Evolutionary conservation across 495 filamentous ascomycete species (phyloP).

Genomic region (Clavariopsis aquatica): DNA sequence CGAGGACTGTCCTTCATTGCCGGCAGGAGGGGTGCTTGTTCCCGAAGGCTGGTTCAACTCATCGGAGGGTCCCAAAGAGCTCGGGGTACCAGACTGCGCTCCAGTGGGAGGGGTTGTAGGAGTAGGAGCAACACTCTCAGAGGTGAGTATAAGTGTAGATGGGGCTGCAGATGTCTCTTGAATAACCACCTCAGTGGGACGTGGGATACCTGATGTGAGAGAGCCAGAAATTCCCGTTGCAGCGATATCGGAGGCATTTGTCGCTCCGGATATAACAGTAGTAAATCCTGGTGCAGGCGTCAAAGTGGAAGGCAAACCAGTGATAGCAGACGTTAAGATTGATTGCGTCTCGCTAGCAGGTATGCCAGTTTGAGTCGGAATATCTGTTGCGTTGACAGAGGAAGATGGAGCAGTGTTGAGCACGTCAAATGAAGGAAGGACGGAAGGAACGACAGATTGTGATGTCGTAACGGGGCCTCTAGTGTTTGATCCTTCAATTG

Average conservation of each 20-base stretch:
- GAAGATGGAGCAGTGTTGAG: not conserved
- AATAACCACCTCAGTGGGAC: not conserved
- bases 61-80: conserved; percentile 2
- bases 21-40: not conserved
- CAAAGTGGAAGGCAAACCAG: not conserved
- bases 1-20: not conserved
- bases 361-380: not conserved
- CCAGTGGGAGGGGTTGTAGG: not conserved
- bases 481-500: not conserved
- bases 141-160: not conserved
- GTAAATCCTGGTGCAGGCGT: not conserved
- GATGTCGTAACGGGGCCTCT: not conserved
- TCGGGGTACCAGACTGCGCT: not conserved
- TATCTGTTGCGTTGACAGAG: not conserved
- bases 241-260: not conserved
- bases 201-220: not conserved
- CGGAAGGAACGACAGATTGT: not conserved
- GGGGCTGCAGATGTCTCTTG: not conserved
- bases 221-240: not conserved
- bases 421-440: not conserved
- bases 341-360: conserved; percentile 5
- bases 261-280: not conserved
- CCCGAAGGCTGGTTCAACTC: not conserved
- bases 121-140: not conserved
- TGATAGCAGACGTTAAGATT: not conserved